These are phyloP conservation scores for Dactylellina haptotyla DNA, from an alignment of 2,329 filamentous ascomycete species.

Conservation along the genomic window DNA sequence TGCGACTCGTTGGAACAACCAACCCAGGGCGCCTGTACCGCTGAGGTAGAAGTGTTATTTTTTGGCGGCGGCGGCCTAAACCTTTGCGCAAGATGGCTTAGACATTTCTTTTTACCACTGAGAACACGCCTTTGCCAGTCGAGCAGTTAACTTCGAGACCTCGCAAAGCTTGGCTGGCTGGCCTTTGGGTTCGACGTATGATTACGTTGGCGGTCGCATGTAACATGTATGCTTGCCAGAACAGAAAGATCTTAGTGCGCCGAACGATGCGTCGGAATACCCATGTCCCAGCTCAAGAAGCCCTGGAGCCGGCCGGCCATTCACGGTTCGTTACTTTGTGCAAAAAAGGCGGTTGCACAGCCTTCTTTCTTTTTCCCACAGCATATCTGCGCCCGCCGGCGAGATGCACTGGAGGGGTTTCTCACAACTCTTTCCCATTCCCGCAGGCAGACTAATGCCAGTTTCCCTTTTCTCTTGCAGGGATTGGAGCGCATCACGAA, in stretches of 20 bases:
- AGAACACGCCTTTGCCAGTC: background rate
- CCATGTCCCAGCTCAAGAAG: background rate
- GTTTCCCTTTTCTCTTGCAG: slow-evolving; percentile 6
- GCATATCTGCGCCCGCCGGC: background rate
- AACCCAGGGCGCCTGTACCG: slow-evolving; percentile 4
- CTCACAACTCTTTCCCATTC: slow-evolving; percentile 37
- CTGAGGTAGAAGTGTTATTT: background rate
- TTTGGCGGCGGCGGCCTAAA: too few species aligned
- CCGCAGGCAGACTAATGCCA: slow-evolving; percentile 2
- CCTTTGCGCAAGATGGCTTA: slow-evolving; percentile 16
- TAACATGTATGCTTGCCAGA: slow-evolving; percentile 11
- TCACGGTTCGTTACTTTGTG: slow-evolving; percentile 5
- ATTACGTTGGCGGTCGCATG: slow-evolving; percentile 25
- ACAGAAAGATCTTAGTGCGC: slow-evolving; percentile 3
- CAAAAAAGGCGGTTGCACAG: slow-evolving; percentile 28
- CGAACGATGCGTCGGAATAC: background rate
- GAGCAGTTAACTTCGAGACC: background rate
- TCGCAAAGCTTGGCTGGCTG: too few species aligned
- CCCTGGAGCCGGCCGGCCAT: slow-evolving; percentile 4
- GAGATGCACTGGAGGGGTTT: background rate
- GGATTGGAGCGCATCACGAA: slow-evolving; percentile 26
- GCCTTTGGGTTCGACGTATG: slow-evolving; percentile 26
- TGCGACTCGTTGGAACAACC: slow-evolving; percentile 13
- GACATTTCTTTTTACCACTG: slow-evolving; percentile 1
- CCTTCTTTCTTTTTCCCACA: slow-evolving; percentile 6